Conservation (phyloP, 345 rosid genomes). For the Brassica napus region Da-Ae NC_063442.1:37812001-37812500, state of each 20-base stretch:
- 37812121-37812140: not conserved
- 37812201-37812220: not conserved
- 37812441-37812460: not conserved
- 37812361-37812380: not conserved
- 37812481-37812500: not conserved
- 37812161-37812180: not conserved
- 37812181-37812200: not conserved
- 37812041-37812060: not conserved
- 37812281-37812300: not conserved
- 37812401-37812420: not conserved
- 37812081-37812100: not conserved
- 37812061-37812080: not conserved
- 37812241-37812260: not conserved
- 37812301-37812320: not conserved
- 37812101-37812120: not conserved
- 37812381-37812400: not conserved
- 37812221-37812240: not conserved
- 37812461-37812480: not conserved
- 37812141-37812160: not conserved
- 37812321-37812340: not conserved
- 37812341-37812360: not conserved
- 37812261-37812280: not conserved
- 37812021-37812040: not conserved
- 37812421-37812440: not conserved
- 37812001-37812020: not conserved